Percentiles rank a stretch among this genome's conserved stretches.
Evolutionary conservation across 768 basidiomycete species (phyloP).

Genomic region (Serendipita sp.): DNA sequence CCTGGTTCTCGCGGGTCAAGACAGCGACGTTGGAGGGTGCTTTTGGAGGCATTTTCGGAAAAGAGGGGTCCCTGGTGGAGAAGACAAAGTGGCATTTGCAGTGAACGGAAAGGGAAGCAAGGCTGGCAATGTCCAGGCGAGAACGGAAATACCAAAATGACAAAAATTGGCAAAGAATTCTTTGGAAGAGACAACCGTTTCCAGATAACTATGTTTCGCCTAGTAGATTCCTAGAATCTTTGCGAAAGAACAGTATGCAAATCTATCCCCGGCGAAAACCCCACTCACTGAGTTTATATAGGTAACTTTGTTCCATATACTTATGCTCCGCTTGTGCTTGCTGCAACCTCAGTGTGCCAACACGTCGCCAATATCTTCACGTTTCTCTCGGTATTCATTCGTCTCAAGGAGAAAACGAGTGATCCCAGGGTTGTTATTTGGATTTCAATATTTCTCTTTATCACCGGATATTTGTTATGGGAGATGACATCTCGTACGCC

Average conservation of each 20-base stretch:
- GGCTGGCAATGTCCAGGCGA: background rate
- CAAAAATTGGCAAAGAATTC: constrained; percentile 45
- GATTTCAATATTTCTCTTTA: constrained; percentile 42
- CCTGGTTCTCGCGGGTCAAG: constrained; percentile 48
- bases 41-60: constrained; percentile 14
- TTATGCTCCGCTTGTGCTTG: constrained; percentile 54
- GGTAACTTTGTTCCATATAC: constrained; percentile 70
- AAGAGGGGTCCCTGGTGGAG: constrained; percentile 6
- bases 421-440: constrained; percentile 58
- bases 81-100: background rate
- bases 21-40: constrained; percentile 31
- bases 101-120: background rate
- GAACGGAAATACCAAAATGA: background rate
- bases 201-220: constrained; percentile 79
- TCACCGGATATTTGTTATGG: constrained; percentile 48
- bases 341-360: constrained; percentile 65
- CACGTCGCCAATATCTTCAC: constrained; percentile 67
- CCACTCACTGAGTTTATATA: constrained; percentile 17
- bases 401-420: constrained; percentile 43
- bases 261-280: background rate
- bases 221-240: constrained; percentile 52
- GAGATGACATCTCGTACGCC: constrained; percentile 25
- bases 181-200: constrained; percentile 62
- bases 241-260: constrained; percentile 60
- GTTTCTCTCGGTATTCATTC: constrained; percentile 67